phyloP scores from a whole-genome alignment of 306 rosid genomes.

The Pterocarpus macrocarpus region DNA sequence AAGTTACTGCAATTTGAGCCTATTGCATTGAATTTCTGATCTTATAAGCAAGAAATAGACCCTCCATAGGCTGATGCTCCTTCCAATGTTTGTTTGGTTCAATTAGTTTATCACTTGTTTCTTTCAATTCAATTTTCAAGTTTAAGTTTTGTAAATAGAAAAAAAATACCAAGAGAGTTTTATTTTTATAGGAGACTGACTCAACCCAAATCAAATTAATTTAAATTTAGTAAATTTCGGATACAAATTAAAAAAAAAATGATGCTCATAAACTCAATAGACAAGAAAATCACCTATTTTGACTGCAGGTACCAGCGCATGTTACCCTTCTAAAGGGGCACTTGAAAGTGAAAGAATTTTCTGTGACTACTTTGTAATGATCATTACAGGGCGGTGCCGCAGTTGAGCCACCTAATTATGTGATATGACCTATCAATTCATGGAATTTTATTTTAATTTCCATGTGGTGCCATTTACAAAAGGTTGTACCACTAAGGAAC shows the following conservation, averaged over 20 bases:
- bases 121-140: no score
- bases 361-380: not conserved
- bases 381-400: slow-evolving; percentile 41
- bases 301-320: slow-evolving; percentile 34
- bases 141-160: no score
- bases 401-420: slow-evolving; percentile 14
- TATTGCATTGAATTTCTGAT: slow-evolving; percentile 8
- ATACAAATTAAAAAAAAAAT: no score
- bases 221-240: no score
- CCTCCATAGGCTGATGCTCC: not conserved
- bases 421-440: slow-evolving; percentile 18
- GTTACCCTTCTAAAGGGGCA: not conserved
- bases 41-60: slow-evolving; percentile 15
- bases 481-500: slow-evolving; percentile 14
- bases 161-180: no score
- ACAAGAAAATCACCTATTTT: slow-evolving; percentile 34
- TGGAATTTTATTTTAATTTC: slow-evolving; percentile 35
- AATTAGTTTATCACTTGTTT: no score
- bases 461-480: slow-evolving; percentile 46
- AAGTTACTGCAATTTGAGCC: slow-evolving; percentile 18
- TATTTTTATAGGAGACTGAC: no score
- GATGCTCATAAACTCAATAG: not conserved
- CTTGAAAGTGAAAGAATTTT: slow-evolving; percentile 14
- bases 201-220: no score
- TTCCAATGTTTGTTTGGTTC: no score